A percentile compares a stretch with the other conserved stretches of the same genome.
Evolutionary conservation across 2,329 filamentous ascomycete genomes (phyloP).

Genomic region (Fusarium nelsonii): DNA sequence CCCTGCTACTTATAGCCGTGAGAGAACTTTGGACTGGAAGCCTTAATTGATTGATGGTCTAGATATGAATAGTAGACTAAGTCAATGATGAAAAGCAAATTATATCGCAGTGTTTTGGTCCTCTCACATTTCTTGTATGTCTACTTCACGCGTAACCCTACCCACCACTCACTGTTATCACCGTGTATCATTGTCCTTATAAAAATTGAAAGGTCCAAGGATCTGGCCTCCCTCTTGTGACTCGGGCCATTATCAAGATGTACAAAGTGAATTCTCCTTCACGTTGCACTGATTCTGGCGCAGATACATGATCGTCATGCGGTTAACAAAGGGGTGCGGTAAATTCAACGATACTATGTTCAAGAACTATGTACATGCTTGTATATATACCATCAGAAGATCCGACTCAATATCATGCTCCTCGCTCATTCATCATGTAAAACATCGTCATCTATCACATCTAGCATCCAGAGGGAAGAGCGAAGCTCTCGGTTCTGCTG

Average conservation of each 20-base stretch:
- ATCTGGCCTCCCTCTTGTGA: no score
- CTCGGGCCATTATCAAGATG: no score
- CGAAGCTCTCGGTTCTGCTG: constrained; percentile 52
- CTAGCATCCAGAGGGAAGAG: constrained; percentile 46
- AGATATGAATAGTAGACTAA: constrained; percentile 4
- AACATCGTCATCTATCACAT: neutral
- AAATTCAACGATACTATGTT: neutral
- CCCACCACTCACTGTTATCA: no score
- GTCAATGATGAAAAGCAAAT: neutral
- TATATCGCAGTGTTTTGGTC: no score
- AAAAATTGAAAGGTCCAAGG: no score
- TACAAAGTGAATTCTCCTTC: no score
- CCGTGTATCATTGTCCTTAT: no score
- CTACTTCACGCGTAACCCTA: no score
- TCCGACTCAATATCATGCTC: neutral
- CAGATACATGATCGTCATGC: no score
- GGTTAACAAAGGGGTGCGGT: no score
- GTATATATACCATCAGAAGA: neutral
- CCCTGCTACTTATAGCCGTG: constrained; percentile 32
- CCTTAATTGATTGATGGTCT: neutral
- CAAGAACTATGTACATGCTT: constrained; percentile 4
- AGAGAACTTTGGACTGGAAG: constrained; percentile 27
- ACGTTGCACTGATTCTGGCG: no score
- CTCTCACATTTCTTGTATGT: no score
- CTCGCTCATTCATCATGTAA: neutral